These are phyloP conservation scores for Musa schizocarpa DNA, from an alignment of 176 grass and related monocot species.

Conservation along the genomic window DNA sequence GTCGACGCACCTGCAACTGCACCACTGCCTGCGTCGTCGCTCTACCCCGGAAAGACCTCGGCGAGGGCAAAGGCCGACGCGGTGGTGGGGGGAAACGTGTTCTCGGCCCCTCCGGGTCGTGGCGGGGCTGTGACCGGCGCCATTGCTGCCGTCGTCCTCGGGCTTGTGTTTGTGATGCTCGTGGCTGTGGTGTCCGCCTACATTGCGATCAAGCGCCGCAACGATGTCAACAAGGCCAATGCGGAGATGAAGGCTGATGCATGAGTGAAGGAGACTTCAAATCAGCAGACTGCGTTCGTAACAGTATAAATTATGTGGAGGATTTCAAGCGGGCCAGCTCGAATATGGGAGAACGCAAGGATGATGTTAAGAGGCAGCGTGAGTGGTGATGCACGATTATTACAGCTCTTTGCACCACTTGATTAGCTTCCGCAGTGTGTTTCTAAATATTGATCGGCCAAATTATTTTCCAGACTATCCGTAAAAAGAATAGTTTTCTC, in stretches of 20 bases:
- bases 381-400: too few species aligned
- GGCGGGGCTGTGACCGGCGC: background rate
- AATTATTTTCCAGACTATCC: too few species aligned
- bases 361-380: too few species aligned
- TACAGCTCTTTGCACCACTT: too few species aligned
- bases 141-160: background rate
- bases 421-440: too few species aligned
- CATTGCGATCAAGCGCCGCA: background rate
- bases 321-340: too few species aligned
- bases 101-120: background rate
- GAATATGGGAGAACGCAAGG: too few species aligned
- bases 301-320: too few species aligned
- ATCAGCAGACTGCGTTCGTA: too few species aligned
- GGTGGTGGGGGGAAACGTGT: background rate
- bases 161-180: background rate
- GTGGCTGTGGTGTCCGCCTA: background rate
- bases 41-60: background rate
- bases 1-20: background rate
- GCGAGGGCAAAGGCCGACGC: background rate
- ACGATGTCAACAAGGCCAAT: background rate
- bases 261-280: background rate
- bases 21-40: background rate
- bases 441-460: too few species aligned
- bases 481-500: too few species aligned
- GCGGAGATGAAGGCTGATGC: background rate